These are phyloP conservation scores for Cicer arietinum DNA, from an alignment of 306 rosid species.

Conservation along the genomic window DNA sequence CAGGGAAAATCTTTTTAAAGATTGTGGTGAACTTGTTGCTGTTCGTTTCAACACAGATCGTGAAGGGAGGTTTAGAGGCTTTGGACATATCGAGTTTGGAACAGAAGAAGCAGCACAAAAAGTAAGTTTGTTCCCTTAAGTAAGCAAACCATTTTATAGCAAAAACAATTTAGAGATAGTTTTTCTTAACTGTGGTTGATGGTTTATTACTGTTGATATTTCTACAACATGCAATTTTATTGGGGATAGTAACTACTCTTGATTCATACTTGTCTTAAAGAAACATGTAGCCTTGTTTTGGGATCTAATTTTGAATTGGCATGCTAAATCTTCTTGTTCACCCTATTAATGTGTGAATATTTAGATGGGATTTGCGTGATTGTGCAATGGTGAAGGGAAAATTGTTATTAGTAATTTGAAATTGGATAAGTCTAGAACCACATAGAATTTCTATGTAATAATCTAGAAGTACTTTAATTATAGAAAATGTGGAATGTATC, in stretches of 20 bases:
- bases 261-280: not conserved
- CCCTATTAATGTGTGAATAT: not conserved
- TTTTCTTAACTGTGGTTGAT: not conserved
- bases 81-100: conserved; percentile 74
- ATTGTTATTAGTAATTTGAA: no score
- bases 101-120: conserved; percentile 61
- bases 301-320: not conserved
- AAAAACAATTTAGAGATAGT: not conserved
- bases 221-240: not conserved
- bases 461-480: no score
- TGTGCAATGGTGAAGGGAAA: not conserved
- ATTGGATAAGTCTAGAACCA: no score
- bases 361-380: not conserved
- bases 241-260: not conserved
- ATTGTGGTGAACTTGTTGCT: conserved; percentile 63
- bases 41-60: conserved; percentile 54
- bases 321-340: not conserved
- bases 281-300: not conserved
- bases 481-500: no score
- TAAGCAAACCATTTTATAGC: not conserved
- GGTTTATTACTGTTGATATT: not conserved
- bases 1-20: conserved; percentile 69
- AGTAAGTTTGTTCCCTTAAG: conserved; percentile 42
- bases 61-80: conserved; percentile 68
- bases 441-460: no score